Evolutionary conservation across 208 protist genomes (phyloP), one percentile per base, ranked within the genome.

Genomic region (Leishmania guyanensis): DNA sequence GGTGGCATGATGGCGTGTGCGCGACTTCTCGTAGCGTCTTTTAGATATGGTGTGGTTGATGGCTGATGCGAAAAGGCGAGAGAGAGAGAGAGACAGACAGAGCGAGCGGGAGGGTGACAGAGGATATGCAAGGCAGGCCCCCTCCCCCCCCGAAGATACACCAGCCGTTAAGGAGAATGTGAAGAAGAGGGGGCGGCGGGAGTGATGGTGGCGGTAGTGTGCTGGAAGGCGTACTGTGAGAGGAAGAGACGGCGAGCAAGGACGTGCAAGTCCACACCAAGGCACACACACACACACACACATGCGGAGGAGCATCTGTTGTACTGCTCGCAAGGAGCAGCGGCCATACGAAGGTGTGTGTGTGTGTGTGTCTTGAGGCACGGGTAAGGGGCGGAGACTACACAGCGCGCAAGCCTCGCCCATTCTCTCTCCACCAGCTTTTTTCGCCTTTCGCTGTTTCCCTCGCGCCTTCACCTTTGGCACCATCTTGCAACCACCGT

Each of bases 1-100:
- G 77, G 77, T 43, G 82, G 82, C 82, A 85, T 85, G 43, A 14
- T 73, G 69, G 46, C 26, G 48, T 3, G 33, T 39, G 51, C 16
- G 29, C 33, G 14, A 50, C 51, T 43, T 76, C 51, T 22, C 20
- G 29, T 48, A 22, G 2, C 62, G 39, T 62, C n/a, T 43, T 56
- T 3, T 51, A 43, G 39, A 46, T 46, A 46, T 4, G 43, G 43
- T 46, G 43, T 46, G 43, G 43, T 4, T 29, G 69, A 48, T 58
- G 48, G 43, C 43, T 43, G 70, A 36, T 51, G 43, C 36, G 70
- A 56, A 20, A 26, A 39, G 70, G 29, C 16, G n/a, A 36, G 2
- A 1, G 70, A 26, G 48, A 20, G 12, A 48, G 48, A 26, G n/a
- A 39, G 46, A 36, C 2, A 69, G 64, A 10, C 12, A 17, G 12